A percentile compares a stretch with the other conserved stretches of the same genome.
phyloP scores from a whole-genome alignment of 352 stramenopile species.

The Thalassiosira exigua region DNA sequence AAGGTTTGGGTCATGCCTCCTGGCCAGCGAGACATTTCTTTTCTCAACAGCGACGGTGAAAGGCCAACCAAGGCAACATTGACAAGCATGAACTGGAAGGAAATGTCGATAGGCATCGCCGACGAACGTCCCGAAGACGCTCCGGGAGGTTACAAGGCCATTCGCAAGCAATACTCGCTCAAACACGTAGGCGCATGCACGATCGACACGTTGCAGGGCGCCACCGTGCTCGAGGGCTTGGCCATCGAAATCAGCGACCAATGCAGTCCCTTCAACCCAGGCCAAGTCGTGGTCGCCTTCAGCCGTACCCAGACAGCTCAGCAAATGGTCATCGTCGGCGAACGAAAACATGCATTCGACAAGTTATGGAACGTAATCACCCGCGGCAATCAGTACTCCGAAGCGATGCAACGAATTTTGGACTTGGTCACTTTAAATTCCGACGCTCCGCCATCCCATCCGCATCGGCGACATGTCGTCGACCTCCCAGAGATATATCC shows the following conservation, averaged over 20 bases:
- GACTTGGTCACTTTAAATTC: constrained; percentile 18
- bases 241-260: constrained; percentile 29
- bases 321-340: constrained; percentile 21
- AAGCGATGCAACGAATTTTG: constrained; percentile 8
- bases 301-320: not conserved
- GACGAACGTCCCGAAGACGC: not conserved
- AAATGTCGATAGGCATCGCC: constrained; percentile 9
- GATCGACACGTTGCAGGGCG: constrained; percentile 14
- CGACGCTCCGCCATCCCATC: constrained; percentile 3
- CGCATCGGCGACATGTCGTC: not conserved
- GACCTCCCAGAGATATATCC: constrained; percentile 10
- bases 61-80: constrained; percentile 16
- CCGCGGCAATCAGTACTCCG: constrained; percentile 15
- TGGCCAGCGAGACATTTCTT: constrained; percentile 2
- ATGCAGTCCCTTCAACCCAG: constrained; percentile 17
- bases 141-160: not conserved
- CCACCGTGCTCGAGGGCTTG: not conserved
- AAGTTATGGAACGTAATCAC: constrained; percentile 33
- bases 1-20: constrained; percentile 17
- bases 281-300: constrained; percentile 17
- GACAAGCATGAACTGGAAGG: constrained; percentile 19
- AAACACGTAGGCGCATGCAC: constrained; percentile 11
- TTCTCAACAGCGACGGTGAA: constrained; percentile 6
- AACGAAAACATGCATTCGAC: constrained; percentile 9
- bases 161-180: constrained; percentile 23